A percentile compares a stretch with the other conserved stretches of the same genome.
Evolutionary conservation across 495 filamentous ascomycete species (phyloP).

Genomic region (Friedmanniomyces simplex): DNA sequence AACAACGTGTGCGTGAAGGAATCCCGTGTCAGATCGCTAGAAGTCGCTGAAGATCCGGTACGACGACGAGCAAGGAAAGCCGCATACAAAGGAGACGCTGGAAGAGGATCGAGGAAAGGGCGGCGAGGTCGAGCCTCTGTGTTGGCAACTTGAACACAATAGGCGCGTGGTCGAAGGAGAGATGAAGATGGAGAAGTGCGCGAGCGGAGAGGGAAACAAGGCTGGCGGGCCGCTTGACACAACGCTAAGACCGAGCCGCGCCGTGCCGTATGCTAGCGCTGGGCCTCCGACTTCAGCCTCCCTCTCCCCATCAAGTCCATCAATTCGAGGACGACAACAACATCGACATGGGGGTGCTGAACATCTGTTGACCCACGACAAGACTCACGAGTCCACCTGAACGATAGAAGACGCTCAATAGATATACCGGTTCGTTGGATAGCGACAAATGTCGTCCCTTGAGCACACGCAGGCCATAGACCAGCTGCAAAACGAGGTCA

Average conservation of each 20-base stretch:
- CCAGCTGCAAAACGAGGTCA: slow-evolving; percentile 11
- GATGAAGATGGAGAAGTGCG: not conserved
- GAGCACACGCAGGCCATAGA: slow-evolving; percentile 1
- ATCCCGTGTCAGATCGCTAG: not conserved
- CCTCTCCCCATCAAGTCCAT: too few relatives aligned
- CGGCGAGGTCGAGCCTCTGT: not conserved
- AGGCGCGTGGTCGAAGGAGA: not conserved
- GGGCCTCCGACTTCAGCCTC: too few relatives aligned
- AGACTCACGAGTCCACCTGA: too few relatives aligned
- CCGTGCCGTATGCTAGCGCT: too few relatives aligned
- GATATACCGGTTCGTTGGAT: not conserved
- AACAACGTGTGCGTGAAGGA: not conserved
- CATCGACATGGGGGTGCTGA: not conserved
- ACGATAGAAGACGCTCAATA: too few relatives aligned
- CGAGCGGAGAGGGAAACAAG: not conserved
- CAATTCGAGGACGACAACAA: too few relatives aligned
- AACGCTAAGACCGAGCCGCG: not conserved
- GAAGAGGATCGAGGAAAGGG: not conserved
- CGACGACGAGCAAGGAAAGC: not conserved
- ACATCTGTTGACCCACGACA: too few relatives aligned
- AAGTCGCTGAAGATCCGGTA: not conserved
- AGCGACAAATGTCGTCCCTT: not conserved
- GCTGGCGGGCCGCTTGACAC: not conserved
- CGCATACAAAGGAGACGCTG: slow-evolving; percentile 10
- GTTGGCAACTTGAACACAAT: too few relatives aligned